Base-by-base conservation (phyloP, 2,329 filamentous ascomycete genomes). In the Fusarium albidum region DNA sequence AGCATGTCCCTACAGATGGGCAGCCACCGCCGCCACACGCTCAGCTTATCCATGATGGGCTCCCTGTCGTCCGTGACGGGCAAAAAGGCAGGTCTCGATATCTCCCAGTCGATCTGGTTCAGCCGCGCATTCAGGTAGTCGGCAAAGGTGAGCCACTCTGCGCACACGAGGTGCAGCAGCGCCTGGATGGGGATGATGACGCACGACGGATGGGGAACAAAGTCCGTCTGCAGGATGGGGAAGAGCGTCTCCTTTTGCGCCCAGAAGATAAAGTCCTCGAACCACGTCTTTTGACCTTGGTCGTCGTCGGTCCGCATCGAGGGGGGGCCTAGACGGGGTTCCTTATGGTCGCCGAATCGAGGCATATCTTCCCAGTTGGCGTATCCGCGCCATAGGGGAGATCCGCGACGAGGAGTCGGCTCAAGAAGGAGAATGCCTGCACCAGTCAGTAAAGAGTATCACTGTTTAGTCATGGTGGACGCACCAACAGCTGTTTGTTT, bases 121-220 rank as follows among this genome's bases (percentile, higher is more conserved):
- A 44, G 41, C n/a, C 41, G 41, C 14, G 41, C 41, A 21, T 44
- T 44, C 28, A 44, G 41, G 15, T 44, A 44, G n/a, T 44, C 41
- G 27, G 41, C 31, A 8, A 44, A 44, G n/a, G 41, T 44, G 29
- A 44, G 41, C 41, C 41, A 44, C 10, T 44, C 41, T 18, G 41
- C 31, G 14, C 41, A 44, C 5, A 44, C 27, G 9, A 44, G 41
- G 8, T 44, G 41, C 29, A 44, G 29, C 2, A 44, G 15, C 5
- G 41, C 41, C 33, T 44, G 41, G 10, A 44, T 29, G 12, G 41
- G 41, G 27, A 44, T 4, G 5, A 21, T 21, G 5, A 21, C 21
- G 21, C 21, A 21, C 21, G 21, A 7, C 5, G 21, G 21, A 21
- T 21, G 21, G 21, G 21, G 21, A 5, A 21, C 21, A 21, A 21